phyloP scores from a whole-genome alignment of 2,329 filamentous ascomycete species.

The Aspergillus aculeatinus region DNA sequence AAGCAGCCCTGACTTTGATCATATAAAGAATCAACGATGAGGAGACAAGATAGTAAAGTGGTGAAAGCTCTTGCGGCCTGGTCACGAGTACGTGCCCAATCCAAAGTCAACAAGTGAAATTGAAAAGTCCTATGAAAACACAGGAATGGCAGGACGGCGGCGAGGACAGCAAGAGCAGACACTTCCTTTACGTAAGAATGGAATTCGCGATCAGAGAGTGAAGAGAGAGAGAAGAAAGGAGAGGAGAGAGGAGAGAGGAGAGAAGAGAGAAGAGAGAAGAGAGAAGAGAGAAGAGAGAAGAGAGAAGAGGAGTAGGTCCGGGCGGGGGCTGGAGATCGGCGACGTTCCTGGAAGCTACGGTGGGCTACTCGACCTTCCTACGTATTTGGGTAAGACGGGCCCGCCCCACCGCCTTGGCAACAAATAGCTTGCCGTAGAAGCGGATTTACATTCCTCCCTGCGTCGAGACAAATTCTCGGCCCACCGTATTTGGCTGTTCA shows the following conservation, averaged over 20 bases:
- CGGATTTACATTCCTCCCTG: too few relatives aligned
- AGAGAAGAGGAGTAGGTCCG: not conserved
- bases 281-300: not conserved
- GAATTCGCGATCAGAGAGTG: not conserved
- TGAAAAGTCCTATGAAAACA: conserved; percentile 23
- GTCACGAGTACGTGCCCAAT: conserved; percentile 11
- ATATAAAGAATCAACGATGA: conserved; percentile 11
- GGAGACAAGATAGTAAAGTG: conserved; percentile 10
- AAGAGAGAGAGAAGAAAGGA: not conserved
- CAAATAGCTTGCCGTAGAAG: too few relatives aligned
- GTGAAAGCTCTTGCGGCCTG: conserved; percentile 8
- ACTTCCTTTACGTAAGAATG: not conserved
- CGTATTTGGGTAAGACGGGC: too few relatives aligned
- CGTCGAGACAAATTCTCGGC: too few relatives aligned
- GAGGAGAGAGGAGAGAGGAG: not conserved
- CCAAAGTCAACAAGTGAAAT: conserved; percentile 11
- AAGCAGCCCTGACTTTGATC: conserved; percentile 25
- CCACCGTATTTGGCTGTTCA: too few relatives aligned
- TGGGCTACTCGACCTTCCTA: too few relatives aligned
- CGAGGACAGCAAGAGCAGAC: conserved; percentile 20
- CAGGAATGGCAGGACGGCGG: conserved; percentile 24
- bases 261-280: not conserved
- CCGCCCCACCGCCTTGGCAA: too few relatives aligned
- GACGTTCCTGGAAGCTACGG: too few relatives aligned
- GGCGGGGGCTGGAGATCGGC: too few relatives aligned